A percentile compares a stretch with the other conserved stretches of the same genome.
Evolutionary conservation across 2,329 filamentous ascomycete genomes (phyloP).

Genomic region (Cladophialophora psammophila): DNA sequence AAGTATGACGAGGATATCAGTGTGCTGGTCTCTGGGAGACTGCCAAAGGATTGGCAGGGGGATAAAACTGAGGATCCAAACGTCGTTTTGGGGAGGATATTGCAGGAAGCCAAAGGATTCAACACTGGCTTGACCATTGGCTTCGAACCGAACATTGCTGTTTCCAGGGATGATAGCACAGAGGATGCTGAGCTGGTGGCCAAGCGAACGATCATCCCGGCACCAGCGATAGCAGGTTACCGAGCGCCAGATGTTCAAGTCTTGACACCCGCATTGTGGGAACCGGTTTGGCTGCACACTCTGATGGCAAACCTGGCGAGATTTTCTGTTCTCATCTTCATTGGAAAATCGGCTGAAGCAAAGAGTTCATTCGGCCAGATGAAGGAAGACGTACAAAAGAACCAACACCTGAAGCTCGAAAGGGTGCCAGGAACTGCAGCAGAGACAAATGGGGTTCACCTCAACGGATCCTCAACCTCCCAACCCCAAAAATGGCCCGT

Average conservation of each 20-base stretch:
- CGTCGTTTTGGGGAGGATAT: conserved; percentile 40
- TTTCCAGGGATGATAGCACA: conserved; percentile 22
- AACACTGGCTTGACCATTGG: conserved; percentile 43
- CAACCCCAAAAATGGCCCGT: conserved; percentile 30
- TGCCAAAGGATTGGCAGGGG: conserved; percentile 47
- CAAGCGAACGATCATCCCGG: conserved; percentile 35
- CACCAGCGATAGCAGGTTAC: conserved; percentile 39
- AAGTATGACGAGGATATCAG: conserved; percentile 45
- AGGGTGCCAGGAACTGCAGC: conserved; percentile 11
- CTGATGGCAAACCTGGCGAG: conserved; percentile 39
- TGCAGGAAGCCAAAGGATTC: conserved; percentile 41
- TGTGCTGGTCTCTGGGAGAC: conserved; percentile 40
- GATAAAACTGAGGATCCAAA: conserved; percentile 41
- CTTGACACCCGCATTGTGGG: conserved; percentile 39
- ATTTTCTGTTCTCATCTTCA: conserved; percentile 42
- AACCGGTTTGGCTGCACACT: conserved; percentile 38
- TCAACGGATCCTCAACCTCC: conserved; percentile 25
- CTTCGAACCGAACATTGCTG: conserved; percentile 39
- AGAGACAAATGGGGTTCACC: conserved; percentile 19
- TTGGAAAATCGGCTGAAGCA: conserved; percentile 30
- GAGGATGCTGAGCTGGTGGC: conserved; percentile 19
- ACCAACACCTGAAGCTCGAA: conserved; percentile 66
- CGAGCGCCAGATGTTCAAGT: conserved; percentile 41
- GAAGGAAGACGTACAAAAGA: conserved; percentile 80
- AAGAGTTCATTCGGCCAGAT: conserved; percentile 68